Evolutionary conservation across 495 filamentous ascomycete species (phyloP).

Genomic region (Acidiella bohemica): DNA sequence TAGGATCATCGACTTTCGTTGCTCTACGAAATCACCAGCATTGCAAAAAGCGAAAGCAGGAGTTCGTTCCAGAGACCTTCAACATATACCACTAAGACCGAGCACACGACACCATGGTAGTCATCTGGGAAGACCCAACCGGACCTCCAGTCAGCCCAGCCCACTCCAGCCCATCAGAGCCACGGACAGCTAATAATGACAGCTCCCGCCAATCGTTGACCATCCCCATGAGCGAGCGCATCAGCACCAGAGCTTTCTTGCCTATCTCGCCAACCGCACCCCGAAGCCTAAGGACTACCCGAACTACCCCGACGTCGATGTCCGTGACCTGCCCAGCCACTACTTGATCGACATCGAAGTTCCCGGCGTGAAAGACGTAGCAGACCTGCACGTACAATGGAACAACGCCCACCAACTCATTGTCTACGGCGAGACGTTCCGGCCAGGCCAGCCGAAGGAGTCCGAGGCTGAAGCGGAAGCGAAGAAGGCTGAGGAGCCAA

Average conservation of each 20-base stretch:
- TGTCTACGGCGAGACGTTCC: background rate
- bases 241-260: constrained; percentile 1
- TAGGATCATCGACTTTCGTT: too few relatives aligned
- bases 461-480: background rate
- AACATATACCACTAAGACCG: too few relatives aligned
- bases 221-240: background rate
- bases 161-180: too few relatives aligned
- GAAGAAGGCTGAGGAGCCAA: too few relatives aligned
- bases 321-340: background rate
- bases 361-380: constrained; percentile 2
- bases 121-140: too few relatives aligned
- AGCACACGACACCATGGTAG: too few relatives aligned
- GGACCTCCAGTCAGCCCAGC: too few relatives aligned
- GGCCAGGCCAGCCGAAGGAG: background rate
- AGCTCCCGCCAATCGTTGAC: constrained; percentile 1
- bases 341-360: constrained; percentile 6
- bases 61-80: too few relatives aligned
- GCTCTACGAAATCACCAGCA: too few relatives aligned
- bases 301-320: constrained; percentile 9
- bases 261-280: background rate
- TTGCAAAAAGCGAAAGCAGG: too few relatives aligned
- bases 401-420: background rate
- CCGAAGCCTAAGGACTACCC: background rate
- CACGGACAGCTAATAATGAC: too few relatives aligned
- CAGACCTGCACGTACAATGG: background rate